phyloP scores from a whole-genome alignment of 2,329 filamentous ascomycete genomes.

The Pezicula carpinea region DNA sequence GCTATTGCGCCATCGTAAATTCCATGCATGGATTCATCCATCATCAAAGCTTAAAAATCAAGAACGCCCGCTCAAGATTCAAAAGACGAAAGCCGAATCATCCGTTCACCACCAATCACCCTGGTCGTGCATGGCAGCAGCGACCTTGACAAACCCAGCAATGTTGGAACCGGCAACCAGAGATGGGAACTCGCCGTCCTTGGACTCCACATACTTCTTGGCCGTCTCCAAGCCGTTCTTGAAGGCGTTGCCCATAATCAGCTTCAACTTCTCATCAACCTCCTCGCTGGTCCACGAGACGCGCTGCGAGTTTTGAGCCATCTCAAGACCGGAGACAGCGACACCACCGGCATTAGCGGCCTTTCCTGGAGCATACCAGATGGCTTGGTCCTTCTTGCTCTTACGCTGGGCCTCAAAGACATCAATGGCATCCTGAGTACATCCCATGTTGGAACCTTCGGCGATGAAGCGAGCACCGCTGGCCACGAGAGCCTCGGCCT shows the following conservation, averaged over 20 bases:
- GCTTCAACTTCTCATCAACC: slow-evolving; percentile 86
- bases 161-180: slow-evolving; percentile 95
- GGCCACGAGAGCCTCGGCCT: slow-evolving; percentile 76
- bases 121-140: slow-evolving; percentile 89
- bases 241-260: slow-evolving; percentile 94
- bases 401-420: slow-evolving; percentile 78
- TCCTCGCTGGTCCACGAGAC: slow-evolving; percentile 83
- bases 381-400: slow-evolving; percentile 61
- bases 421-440: slow-evolving; percentile 92
- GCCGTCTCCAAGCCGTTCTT: slow-evolving; percentile 83
- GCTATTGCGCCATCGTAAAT: background rate
- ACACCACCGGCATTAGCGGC: slow-evolving; percentile 97
- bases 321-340: slow-evolving; percentile 94
- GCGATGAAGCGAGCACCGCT: slow-evolving; percentile 81
- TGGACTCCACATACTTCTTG: slow-evolving; percentile 76
- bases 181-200: slow-evolving; percentile 80
- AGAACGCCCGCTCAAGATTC: background rate
- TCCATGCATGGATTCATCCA: background rate
- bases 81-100: background rate
- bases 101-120: slow-evolving; percentile 76
- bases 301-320: slow-evolving; percentile 94
- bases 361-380: slow-evolving; percentile 98
- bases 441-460: slow-evolving; percentile 99
- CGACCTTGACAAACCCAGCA: slow-evolving; percentile 96
- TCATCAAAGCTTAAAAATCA: background rate